Evolutionary conservation across 2,329 filamentous ascomycete species (phyloP).

Genomic region (Plenodomus lindquistii): DNA sequence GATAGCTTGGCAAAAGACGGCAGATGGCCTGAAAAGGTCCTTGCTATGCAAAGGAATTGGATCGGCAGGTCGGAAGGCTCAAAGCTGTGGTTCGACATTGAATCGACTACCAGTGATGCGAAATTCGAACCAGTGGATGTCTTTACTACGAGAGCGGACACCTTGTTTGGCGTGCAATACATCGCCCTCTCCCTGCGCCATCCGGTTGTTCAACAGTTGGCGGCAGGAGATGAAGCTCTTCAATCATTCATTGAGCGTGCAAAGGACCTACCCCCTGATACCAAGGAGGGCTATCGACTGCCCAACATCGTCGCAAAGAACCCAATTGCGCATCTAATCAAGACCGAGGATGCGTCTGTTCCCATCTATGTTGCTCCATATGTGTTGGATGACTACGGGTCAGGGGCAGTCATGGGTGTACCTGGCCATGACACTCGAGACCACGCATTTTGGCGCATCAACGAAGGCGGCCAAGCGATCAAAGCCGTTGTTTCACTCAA

Average conservation of each 20-base stretch:
- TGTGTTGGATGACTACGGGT: constrained; percentile 81
- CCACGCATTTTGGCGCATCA: constrained; percentile 76
- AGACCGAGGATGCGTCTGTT: constrained; percentile 56
- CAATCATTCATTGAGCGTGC: constrained; percentile 67
- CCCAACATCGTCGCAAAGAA: constrained; percentile 45
- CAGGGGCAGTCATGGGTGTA: constrained; percentile 90
- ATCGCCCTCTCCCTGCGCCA: constrained; percentile 76
- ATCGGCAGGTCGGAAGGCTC: constrained; percentile 78
- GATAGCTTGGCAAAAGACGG: constrained; percentile 64
- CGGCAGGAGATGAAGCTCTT: constrained; percentile 63
- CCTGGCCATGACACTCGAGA: constrained; percentile 83
- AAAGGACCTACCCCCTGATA: constrained; percentile 58
- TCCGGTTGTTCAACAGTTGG: constrained; percentile 66
- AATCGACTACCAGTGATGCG: constrained; percentile 43
- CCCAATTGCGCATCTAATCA: constrained; percentile 57
- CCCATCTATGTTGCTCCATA: constrained; percentile 84
- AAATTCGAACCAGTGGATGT: constrained; percentile 64
- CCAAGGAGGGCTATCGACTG: constrained; percentile 69
- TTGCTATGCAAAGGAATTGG: constrained; percentile 87
- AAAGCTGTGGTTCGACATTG: constrained; percentile 69
- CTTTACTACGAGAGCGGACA: constrained; percentile 85
- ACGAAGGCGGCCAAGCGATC: constrained; percentile 64
- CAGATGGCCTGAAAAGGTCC: constrained; percentile 80
- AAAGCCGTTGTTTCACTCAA: constrained; percentile 56
- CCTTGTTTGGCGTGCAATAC: constrained; percentile 85